A percentile compares a stretch with the other conserved stretches of the same genome.
Conservation (phyloP, 352 stramenopile genomes). For the Globisporangium megalacanthum region DNA sequence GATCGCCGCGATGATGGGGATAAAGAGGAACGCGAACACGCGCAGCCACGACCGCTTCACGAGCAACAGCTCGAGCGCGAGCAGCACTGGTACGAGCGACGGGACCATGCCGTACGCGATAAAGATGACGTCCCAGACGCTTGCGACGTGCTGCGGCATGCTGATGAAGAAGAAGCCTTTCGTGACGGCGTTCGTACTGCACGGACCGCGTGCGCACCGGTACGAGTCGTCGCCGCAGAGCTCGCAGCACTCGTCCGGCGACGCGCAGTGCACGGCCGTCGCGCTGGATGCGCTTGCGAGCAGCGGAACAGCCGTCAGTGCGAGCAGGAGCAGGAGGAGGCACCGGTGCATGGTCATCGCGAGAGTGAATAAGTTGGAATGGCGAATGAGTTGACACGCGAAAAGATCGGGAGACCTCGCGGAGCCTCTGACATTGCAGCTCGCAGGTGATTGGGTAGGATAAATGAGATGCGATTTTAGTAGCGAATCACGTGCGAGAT, state of each 20-base stretch:
- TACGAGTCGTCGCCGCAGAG: conserved; percentile 38
- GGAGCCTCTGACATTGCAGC: too few relatives aligned
- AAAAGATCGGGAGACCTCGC: too few relatives aligned
- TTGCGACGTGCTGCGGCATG: conserved; percentile 22
- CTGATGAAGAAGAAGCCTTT: conserved; percentile 53
- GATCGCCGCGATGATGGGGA: conserved; percentile 38
- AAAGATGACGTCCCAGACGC: conserved; percentile 48
- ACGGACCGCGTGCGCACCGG: conserved; percentile 44
- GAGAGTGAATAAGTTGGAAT: too few relatives aligned
- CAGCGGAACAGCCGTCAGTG: neutral
- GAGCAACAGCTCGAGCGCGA: conserved; percentile 38
- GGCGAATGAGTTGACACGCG: too few relatives aligned
- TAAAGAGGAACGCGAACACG: conserved; percentile 44
- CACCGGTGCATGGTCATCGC: neutral
- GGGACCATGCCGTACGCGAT: conserved; percentile 52
- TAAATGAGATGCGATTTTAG: too few relatives aligned
- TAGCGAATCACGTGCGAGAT: too few relatives aligned
- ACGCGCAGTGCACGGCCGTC: conserved; percentile 3
- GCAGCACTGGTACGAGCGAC: conserved; percentile 35
- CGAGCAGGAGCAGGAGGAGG: neutral
- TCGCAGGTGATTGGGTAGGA: too few relatives aligned
- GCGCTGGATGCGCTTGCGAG: neutral
- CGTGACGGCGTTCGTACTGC: conserved; percentile 35
- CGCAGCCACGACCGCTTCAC: conserved; percentile 36
- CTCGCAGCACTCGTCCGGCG: conserved; percentile 34